These are phyloP conservation scores for Kondoa malvinella DNA, from an alignment of 768 basidiomycete species.

Conservation along the genomic window DNA sequence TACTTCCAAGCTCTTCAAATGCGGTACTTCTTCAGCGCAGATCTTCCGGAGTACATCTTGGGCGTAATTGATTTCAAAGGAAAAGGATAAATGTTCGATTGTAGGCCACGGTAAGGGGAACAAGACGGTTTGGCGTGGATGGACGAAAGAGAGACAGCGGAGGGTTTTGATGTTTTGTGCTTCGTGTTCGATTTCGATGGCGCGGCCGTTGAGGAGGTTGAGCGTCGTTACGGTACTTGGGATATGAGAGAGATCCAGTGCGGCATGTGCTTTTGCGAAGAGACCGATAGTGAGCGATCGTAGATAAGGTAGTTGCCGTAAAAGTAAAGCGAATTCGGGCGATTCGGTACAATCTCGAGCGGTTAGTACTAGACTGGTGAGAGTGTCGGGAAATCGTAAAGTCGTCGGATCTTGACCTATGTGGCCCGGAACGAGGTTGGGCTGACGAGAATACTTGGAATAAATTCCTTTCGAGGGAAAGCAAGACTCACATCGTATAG, in stretches of 20 bases:
- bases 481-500: not conserved
- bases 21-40: not conserved
- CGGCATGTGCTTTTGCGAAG: not conserved
- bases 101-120: not conserved
- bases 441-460: not conserved
- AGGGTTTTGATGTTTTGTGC: not conserved
- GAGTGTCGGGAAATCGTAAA: not conserved
- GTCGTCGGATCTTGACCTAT: not conserved
- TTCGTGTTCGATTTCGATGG: not conserved
- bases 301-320: not conserved
- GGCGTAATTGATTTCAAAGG: not conserved
- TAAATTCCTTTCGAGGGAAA: too few relatives aligned
- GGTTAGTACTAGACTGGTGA: not conserved
- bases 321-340: not conserved
- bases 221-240: not conserved
- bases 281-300: not conserved
- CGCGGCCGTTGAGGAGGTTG: not conserved
- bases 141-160: not conserved
- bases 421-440: not conserved
- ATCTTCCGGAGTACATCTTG: not conserved
- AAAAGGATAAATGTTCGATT: not conserved
- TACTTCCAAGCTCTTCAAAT: not conserved
- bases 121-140: not conserved
- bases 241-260: not conserved
- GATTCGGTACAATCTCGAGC: not conserved